Conservation (phyloP, 2,329 filamentous ascomycete genomes). For the Domatiomyces globalis region DNA sequence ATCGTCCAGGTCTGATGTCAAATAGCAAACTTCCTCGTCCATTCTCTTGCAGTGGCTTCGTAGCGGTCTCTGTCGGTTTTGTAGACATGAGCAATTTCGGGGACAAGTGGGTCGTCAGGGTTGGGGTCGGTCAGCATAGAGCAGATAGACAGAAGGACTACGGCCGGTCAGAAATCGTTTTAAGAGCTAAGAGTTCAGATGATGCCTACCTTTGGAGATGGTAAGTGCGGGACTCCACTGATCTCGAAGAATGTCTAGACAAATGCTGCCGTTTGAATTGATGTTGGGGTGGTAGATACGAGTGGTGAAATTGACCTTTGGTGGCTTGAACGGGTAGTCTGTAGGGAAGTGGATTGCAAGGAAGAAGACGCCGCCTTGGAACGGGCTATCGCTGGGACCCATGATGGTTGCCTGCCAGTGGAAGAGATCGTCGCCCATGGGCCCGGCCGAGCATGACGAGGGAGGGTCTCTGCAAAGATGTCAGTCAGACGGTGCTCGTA, state of each 20-base stretch:
- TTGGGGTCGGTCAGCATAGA: constrained; percentile 99
- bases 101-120: constrained; percentile 94
- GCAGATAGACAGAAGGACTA: constrained; percentile 95
- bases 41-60: constrained; percentile 91
- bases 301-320: constrained; percentile 99
- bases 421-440: constrained; percentile 95
- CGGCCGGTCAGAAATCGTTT: constrained; percentile 4
- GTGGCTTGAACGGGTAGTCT: constrained; percentile 99
- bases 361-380: constrained; percentile 98
- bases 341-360: constrained; percentile 97
- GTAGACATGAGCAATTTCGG: constrained; percentile 98
- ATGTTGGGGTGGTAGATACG: constrained; percentile 99
- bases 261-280: constrained; percentile 99
- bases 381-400: constrained; percentile 94
- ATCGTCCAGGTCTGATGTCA: constrained; percentile 30
- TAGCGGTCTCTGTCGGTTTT: constrained; percentile 95
- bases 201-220: constrained; percentile 76
- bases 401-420: constrained; percentile 99
- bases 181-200: not conserved
- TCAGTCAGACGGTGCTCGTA: not conserved
- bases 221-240: constrained; percentile 98
- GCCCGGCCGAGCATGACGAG: constrained; percentile 95
- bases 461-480: constrained; percentile 64
- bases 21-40: constrained; percentile 98
- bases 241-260: constrained; percentile 92